Conservation (phyloP, 106 monocot genomes). For the Phalaenopsis equestris region DNA sequence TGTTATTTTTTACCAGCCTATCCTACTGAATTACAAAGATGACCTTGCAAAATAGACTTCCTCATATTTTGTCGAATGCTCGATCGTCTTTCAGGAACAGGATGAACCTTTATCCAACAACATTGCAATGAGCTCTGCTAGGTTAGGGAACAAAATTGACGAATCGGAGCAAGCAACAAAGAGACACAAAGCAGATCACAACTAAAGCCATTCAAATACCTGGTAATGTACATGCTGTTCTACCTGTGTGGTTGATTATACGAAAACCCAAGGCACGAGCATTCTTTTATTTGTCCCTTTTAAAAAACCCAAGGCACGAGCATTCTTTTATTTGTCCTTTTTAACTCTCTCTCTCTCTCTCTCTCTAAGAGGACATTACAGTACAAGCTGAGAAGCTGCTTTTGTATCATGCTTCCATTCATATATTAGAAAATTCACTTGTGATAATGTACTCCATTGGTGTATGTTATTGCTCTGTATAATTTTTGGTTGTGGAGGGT, state of each 20-base stretch:
- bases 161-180: slow-evolving; percentile 7
- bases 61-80: too few relatives aligned
- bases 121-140: not conserved
- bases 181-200: slow-evolving; percentile 5
- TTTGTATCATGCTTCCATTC: not conserved
- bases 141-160: not conserved
- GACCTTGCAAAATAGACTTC: too few relatives aligned
- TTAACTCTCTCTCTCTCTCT: not conserved
- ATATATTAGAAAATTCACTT: not conserved
- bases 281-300: slow-evolving; percentile 5
- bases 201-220: not conserved
- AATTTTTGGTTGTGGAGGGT: not conserved
- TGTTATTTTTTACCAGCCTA: too few relatives aligned
- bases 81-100: not conserved
- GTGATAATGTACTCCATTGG: not conserved
- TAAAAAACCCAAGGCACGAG: not conserved
- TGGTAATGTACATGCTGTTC: slow-evolving; percentile 2
- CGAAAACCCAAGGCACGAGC: slow-evolving; percentile 2
- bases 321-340: slow-evolving; percentile 6
- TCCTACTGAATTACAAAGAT: too few relatives aligned
- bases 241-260: slow-evolving; percentile 5
- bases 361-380: not conserved
- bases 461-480: not conserved
- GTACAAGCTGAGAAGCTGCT: not conserved
- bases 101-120: not conserved